Evolutionary conservation across 2,329 filamentous ascomycete genomes (phyloP).

Genomic region (Venturia oleaginea): DNA sequence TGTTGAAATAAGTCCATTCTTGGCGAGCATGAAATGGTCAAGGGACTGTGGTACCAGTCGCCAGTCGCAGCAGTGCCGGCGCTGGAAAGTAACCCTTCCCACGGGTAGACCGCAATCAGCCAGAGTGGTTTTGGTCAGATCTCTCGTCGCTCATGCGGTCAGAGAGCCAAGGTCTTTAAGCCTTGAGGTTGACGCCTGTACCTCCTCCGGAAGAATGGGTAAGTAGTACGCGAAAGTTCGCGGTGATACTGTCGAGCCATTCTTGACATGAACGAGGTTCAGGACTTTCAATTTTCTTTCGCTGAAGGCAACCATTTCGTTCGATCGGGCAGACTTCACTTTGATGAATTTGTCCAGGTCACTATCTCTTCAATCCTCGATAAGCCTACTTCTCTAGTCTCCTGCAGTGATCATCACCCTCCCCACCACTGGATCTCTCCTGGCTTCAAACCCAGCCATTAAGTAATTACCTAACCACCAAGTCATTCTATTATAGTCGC

Average conservation of each 20-base stretch:
- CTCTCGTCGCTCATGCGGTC: too few species aligned
- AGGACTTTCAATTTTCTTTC: neutral
- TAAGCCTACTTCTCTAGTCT: neutral
- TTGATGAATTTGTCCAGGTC: neutral
- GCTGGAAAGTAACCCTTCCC: too few species aligned
- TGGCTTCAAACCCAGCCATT: neutral
- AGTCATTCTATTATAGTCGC: neutral
- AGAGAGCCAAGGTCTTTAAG: too few species aligned
- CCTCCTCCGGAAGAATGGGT: too few species aligned
- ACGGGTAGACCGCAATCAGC: too few species aligned
- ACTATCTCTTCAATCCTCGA: neutral
- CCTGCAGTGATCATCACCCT: neutral
- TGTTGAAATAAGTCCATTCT: too few species aligned
- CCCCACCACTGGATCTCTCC: neutral
- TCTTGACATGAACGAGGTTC: neutral
- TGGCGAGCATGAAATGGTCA: too few species aligned
- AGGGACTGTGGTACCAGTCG: too few species aligned
- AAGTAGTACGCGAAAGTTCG: too few species aligned
- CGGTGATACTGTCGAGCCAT: neutral
- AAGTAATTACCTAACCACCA: neutral
- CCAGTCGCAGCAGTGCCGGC: too few species aligned
- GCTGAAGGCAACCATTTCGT: neutral
- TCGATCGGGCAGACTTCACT: neutral
- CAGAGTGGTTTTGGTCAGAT: too few species aligned
- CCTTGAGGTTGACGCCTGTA: too few species aligned